Evolutionary conservation across 2,329 filamentous ascomycete genomes (phyloP), one percentile per base, ranked within the genome.

Genomic region (Venturiaceae sp.): DNA sequence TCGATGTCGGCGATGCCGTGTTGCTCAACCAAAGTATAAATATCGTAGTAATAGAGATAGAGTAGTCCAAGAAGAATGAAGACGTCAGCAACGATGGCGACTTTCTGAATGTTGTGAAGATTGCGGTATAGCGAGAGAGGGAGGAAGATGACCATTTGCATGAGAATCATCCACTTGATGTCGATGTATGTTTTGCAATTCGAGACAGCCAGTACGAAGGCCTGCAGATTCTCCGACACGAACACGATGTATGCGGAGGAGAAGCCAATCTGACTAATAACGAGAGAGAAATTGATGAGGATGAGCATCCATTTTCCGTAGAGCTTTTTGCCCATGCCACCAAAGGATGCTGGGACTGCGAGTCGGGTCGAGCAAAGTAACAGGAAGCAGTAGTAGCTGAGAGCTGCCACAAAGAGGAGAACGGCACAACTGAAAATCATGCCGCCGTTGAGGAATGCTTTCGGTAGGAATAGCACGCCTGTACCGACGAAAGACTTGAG

Each of bases 401-500:
- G 78, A 2, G 82, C 77, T 6, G 94, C 92, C 16, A 99, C 90
- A 39, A 80, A 82, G 23, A 99, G 77, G n/a, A 99, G 82, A 16
- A 99, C 88, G 55, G 95, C 63, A 68, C 95, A 96, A 66, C 91
- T 96, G 73, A 99, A 99, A 16, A 96, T 76, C 92, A 99, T 97
- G 60, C 94, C 94, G 57, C 94, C 94, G 67, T 96, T 99, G 63
- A 96, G 81, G 69, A 94, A 99, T 4, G 94, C 92, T 53, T 91
- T 85, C 0, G 92, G 92, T 34, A 97, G 77, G 75, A 97, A 97
- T 16, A 97, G 78, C 8, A 97, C 92, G 58, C 92, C 92, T 0
- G 94, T 99, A 21, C 95, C 94, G 53, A 99, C 94, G 69, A 99
- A 99, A 0, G 92, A 97, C 77, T 99, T 99, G 64, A 99, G 83